These are phyloP conservation scores for Sicyos baderoa DNA, from an alignment of 306 rosid species.

Conservation along the genomic window DNA sequence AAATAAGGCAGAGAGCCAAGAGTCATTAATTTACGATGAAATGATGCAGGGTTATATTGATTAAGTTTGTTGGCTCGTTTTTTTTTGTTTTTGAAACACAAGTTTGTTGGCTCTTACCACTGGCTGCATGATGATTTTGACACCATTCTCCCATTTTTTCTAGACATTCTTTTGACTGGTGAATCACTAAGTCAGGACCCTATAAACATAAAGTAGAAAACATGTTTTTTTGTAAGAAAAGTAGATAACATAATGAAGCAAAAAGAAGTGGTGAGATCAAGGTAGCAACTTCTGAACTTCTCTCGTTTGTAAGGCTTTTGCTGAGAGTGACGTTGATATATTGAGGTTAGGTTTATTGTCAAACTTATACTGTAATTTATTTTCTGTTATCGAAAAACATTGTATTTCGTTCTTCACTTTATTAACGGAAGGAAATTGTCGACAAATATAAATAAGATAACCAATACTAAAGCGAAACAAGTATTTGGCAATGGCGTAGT, in stretches of 20 bases:
- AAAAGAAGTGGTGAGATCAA: neutral
- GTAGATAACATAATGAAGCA: neutral
- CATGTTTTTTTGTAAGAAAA: neutral
- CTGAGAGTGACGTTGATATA: neutral
- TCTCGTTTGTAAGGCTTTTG: neutral
- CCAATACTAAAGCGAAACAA: neutral
- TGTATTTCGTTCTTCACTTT: neutral
- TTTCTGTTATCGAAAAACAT: neutral
- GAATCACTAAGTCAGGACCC: slow-evolving; percentile 97
- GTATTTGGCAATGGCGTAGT: neutral
- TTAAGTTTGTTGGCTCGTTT: slow-evolving; percentile 24
- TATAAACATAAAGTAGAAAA: slow-evolving; percentile 18
- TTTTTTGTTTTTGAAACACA: too few relatives aligned
- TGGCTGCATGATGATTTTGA: slow-evolving; percentile 75
- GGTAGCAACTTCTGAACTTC: neutral
- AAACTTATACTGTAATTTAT: too few relatives aligned
- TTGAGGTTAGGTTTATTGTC: slow-evolving; percentile 6
- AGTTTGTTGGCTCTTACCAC: slow-evolving; percentile 53
- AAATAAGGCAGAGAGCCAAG: neutral
- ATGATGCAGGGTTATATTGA: slow-evolving; percentile 16
- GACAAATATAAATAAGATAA: neutral
- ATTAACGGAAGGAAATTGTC: neutral
- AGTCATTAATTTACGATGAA: neutral
- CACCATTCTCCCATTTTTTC: slow-evolving; percentile 98
- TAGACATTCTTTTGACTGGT: slow-evolving; percentile 73